phyloP scores from a whole-genome alignment of 164 flowering plant species.

The Vitis rotundifolia region DNA sequence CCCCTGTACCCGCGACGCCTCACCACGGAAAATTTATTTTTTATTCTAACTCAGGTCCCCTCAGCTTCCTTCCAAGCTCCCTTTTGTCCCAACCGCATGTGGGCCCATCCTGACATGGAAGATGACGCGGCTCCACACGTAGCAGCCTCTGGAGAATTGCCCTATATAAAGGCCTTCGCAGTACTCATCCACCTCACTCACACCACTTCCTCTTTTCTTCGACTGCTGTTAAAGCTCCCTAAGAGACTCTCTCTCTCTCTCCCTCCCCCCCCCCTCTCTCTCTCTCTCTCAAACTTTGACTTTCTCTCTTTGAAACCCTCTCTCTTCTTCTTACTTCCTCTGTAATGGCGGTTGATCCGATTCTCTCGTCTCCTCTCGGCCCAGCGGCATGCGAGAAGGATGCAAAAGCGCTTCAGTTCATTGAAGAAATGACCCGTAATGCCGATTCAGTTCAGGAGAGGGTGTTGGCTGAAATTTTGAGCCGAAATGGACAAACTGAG shows the following conservation, averaged over 20 bases:
- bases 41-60: background rate
- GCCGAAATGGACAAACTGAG: constrained; percentile 37
- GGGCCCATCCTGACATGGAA: constrained; percentile 9
- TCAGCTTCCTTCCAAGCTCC: constrained; percentile 13
- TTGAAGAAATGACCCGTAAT: constrained; percentile 47
- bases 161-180: constrained; percentile 11
- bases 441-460: constrained; percentile 38
- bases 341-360: constrained; percentile 40
- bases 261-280: background rate
- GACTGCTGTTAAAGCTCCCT: too few relatives aligned
- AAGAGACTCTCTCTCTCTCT: constrained; percentile 5
- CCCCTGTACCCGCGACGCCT: constrained; percentile 18
- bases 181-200: background rate
- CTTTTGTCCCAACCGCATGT: background rate
- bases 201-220: background rate
- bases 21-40: background rate
- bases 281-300: background rate
- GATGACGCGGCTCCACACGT: constrained; percentile 14
- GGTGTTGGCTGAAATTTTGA: constrained; percentile 38
- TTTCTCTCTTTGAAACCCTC: background rate
- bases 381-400: constrained; percentile 51
- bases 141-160: background rate
- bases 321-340: background rate
- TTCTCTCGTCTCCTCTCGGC: constrained; percentile 34
- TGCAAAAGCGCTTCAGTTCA: constrained; percentile 43